Base-by-base conservation (phyloP, 176 grass and related monocot genomes). In the Tillandsia fasciculata region DNA sequence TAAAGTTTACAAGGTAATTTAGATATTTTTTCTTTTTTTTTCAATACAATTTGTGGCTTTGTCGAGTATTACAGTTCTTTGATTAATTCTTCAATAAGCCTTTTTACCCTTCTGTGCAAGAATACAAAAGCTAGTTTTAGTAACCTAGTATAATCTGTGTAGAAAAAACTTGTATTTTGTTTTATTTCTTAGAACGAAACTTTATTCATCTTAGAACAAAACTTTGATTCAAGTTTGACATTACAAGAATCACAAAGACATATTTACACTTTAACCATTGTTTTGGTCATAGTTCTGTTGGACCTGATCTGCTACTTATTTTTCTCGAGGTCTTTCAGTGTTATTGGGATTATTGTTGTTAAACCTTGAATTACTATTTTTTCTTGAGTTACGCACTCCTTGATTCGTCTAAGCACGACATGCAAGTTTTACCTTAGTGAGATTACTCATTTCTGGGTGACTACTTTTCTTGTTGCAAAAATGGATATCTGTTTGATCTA, bases 1-100 rank as follows among this genome's bases (percentile, higher is more conserved):
- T 74, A 99, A 90, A 83, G 72, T 90, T 70, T 78, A 83, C 49
- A 99, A 93, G 89, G 94, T 93, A 80, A 91, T 42, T 64, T 71
- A 20, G 14, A 64, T 27, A 20, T 26, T 56, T 13, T 51, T 59
- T 51, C 29, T 48, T 68, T 2, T n/a, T 57, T 68, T 49, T 76
- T 54, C 14, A 59, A 59, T 59, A 59, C 20, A 18, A 59, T 59
- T 8, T 59, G n/a, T 59, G 54, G 20, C 20, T 59, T 17, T 59
- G 20, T 59, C n/a, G 9, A 59, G 54, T 59, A 8, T 59, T 20
- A 59, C n/a, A 59, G 5, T 22, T 54, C 0, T 12, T 73, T 9
- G 52, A 8, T 58, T n/a, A 56, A 52, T 10, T 50, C 42, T 59
- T 58, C 27, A 48, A 5, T 72, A 10, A 48, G 2, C 33, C 33